Evolutionary conservation across 371 early-diverging fungal species (phyloP).

Genomic region (Phascolomyces articulosus): DNA sequence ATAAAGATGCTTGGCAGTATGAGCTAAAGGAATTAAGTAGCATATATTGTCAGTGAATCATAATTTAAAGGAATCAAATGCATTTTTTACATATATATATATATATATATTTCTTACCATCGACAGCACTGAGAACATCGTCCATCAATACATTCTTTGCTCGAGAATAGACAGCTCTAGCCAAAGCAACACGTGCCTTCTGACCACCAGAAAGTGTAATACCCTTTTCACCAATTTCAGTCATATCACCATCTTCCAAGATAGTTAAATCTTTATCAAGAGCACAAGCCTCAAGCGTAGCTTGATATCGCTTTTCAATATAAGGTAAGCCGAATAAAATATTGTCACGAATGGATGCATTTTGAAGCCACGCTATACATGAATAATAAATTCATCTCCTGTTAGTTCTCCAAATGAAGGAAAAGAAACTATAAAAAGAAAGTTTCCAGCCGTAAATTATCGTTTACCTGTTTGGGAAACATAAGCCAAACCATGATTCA

Average conservation of each 20-base stretch:
- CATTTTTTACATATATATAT: no score
- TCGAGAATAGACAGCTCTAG: slow-evolving; percentile 83
- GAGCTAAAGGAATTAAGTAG: no score
- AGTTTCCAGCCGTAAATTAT: not conserved
- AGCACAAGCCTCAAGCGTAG: slow-evolving; percentile 67
- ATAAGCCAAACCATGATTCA: slow-evolving; percentile 32
- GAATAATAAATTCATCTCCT: no score
- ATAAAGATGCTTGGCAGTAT: slow-evolving; percentile 87
- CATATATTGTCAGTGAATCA: no score
- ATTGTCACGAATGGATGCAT: slow-evolving; percentile 75
- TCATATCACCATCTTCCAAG: slow-evolving; percentile 85
- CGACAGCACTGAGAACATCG: slow-evolving; percentile 85
- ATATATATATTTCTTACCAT: slow-evolving; percentile 53
- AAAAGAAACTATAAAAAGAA: not conserved
- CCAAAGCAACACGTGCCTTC: slow-evolving; percentile 81
- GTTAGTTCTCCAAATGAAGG: no score
- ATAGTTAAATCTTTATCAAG: slow-evolving; percentile 52
- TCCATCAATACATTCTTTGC: slow-evolving; percentile 78
- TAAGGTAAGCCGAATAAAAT: slow-evolving; percentile 57
- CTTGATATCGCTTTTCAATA: slow-evolving; percentile 47
- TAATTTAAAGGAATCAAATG: no score
- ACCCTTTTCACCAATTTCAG: slow-evolving; percentile 92
- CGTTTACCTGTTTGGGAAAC: slow-evolving; percentile 34
- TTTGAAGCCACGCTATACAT: slow-evolving; percentile 83
- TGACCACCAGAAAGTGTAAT: slow-evolving; percentile 80